Evolutionary conservation across 1,284 basidiomycete species (phyloP), one percentile per base, ranked within the genome.

Genomic region (Cutaneotrichosporon daszewskae): DNA sequence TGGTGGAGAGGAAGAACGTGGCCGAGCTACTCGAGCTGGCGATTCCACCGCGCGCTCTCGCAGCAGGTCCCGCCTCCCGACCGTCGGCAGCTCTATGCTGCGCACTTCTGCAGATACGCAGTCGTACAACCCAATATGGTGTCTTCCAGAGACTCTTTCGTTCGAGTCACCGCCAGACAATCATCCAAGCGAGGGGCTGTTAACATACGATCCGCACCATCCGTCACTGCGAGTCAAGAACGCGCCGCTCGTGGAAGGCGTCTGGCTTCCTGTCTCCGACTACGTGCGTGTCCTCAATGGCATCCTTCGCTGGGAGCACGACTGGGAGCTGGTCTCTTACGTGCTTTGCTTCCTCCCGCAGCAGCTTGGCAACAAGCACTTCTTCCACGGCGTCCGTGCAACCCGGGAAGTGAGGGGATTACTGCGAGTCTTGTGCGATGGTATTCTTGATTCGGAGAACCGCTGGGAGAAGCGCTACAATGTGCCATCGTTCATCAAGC

Each of bases 311-410:
- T 75, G 74, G 28, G 89, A 91, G 62, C 79, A 75, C 36, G 88
- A 86, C 53, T 98, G 95, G 94, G 95, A 98, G 57, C 76, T 98
- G 26, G 76, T 97, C 13, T 90, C 90, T 3, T 98, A 95, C 61
- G 76, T 94, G 5, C 76, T 99, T 2, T 88, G 86, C 62, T 87
- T 94, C 69, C 76, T 99, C 2, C 92, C 95, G 0, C 77, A 83
- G 17, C 92, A 98, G 67, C 78, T 98, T 4, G 77, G 85, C 40
- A 98, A 98, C 77, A 97, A 96, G 70, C 90, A 97, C 62, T 79
- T 96, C 44, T 92, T 96, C 70, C 96, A 92, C 62, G 95, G 95
- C 0, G 86, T 85, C 0, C 81, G 82, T 40, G 83, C 86, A 11
- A 76, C 82, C 13, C 70, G 68, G 11, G 77, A 82, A 17, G 78